phyloP scores from a whole-genome alignment of 2,329 filamentous ascomycete species.

The Mycosphaerelloides madeirae region DNA sequence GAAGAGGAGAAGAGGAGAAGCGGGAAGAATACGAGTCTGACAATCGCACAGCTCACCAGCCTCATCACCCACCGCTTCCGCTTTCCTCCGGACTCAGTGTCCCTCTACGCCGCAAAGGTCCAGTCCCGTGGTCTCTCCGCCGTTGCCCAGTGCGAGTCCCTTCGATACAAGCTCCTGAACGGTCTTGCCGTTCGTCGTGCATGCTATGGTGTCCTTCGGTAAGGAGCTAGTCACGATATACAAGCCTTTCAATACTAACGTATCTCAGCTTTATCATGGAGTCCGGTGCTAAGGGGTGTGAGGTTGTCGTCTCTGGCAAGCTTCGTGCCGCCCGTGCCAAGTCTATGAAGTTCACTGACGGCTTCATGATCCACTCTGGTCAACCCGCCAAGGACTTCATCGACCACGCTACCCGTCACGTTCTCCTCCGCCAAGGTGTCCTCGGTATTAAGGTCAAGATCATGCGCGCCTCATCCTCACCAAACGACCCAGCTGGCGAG shows the following conservation, averaged over 20 bases:
- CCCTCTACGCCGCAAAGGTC: slow-evolving; percentile 99
- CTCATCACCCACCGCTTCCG: slow-evolving; percentile 99
- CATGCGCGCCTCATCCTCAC: slow-evolving; percentile 78
- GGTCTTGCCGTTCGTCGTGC: slow-evolving; percentile 96
- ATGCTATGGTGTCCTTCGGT: slow-evolving; percentile 92
- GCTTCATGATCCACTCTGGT: slow-evolving; percentile 99
- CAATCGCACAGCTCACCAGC: slow-evolving; percentile 67
- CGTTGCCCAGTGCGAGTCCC: slow-evolving; percentile 99
- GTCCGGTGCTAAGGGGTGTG: slow-evolving; percentile 98
- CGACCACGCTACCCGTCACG: slow-evolving; percentile 96
- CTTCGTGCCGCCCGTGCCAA: slow-evolving; percentile 98
- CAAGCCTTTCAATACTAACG: background rate
- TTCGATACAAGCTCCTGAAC: slow-evolving; percentile 99
- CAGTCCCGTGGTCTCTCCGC: slow-evolving; percentile 99
- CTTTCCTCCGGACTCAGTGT: slow-evolving; percentile 99
- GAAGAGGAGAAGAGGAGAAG: background rate
- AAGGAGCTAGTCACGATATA: slow-evolving; percentile 1
- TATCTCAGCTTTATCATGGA: slow-evolving; percentile 92
- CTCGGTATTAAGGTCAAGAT: slow-evolving; percentile 99
- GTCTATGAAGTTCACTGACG: slow-evolving; percentile 99
- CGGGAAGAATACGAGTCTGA: slow-evolving; percentile 6
- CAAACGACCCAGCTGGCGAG: slow-evolving; percentile 91
- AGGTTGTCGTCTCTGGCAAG: slow-evolving; percentile 99
- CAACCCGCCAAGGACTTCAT: slow-evolving; percentile 99
- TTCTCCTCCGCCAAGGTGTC: slow-evolving; percentile 98